Evolutionary conservation across 306 rosid species (phyloP).

Genomic region (Nissolia schottii): DNA sequence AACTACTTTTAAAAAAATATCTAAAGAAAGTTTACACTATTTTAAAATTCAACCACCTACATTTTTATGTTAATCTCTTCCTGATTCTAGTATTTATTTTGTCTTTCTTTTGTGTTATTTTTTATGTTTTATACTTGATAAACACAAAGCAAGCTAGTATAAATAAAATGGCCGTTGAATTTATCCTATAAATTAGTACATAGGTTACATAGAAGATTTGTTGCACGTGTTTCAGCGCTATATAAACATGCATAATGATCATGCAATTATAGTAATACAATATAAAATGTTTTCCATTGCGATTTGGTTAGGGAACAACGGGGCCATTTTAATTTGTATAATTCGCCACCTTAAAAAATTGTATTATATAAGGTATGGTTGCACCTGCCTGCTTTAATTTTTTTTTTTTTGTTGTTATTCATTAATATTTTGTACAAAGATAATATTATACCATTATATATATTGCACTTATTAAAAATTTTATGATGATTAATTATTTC

Average conservation of each 20-base stretch:
- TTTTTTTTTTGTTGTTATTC: not conserved
- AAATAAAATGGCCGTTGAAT: not conserved
- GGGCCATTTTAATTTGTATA: conserved; percentile 16
- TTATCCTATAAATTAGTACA: not conserved
- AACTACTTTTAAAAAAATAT: too few relatives aligned
- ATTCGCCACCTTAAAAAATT: not conserved
- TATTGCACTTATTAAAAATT: not conserved
- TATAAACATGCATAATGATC: not conserved
- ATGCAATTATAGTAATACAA: not conserved
- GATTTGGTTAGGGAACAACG: not conserved
- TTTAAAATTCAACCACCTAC: too few relatives aligned
- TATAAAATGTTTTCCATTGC: not conserved
- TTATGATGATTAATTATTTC: not conserved
- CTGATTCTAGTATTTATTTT: too few relatives aligned
- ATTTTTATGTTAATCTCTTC: too few relatives aligned
- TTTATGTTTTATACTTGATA: too few relatives aligned
- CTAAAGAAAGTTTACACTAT: too few relatives aligned
- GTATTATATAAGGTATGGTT: not conserved
- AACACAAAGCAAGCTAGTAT: too few relatives aligned
- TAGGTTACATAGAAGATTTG: not conserved
- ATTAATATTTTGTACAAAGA: not conserved
- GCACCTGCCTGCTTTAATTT: not conserved
- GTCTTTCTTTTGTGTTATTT: too few relatives aligned
- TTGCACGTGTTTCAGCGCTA: not conserved
- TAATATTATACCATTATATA: not conserved